Percentiles rank a stretch among this genome's conserved stretches.
These are phyloP conservation scores for Termitomyces sp. DNA, from an alignment of 768 basidiomycete species.

Conservation along the genomic window DNA sequence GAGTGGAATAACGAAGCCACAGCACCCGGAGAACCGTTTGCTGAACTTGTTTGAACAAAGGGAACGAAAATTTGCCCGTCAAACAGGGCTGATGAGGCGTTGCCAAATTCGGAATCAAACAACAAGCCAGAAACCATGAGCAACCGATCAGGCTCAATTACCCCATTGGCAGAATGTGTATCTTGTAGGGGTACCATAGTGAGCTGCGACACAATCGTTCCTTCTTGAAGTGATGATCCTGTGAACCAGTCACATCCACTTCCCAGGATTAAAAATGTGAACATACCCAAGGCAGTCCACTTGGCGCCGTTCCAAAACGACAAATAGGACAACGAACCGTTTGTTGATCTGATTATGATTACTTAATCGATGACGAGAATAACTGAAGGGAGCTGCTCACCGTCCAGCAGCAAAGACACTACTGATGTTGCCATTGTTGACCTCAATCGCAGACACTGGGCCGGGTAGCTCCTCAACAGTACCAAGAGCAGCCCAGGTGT, in stretches of 20 bases:
- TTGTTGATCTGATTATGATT: constrained; percentile 35
- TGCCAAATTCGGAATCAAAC: constrained; percentile 63
- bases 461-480: constrained; percentile 64
- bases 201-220: constrained; percentile 73
- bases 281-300: constrained; percentile 67
- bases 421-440: constrained; percentile 72
- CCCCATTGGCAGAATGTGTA: constrained; percentile 60
- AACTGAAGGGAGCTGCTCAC: constrained; percentile 34
- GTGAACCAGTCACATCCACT: neutral
- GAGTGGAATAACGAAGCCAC: constrained; percentile 83
- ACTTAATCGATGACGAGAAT: neutral
- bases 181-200: constrained; percentile 85
- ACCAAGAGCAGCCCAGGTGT: constrained; percentile 71
- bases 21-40: constrained; percentile 62
- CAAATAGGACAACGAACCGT: constrained; percentile 65
- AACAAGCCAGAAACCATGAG: constrained; percentile 83
- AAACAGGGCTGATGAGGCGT: constrained; percentile 79
- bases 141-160: constrained; percentile 83
- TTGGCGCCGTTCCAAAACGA: constrained; percentile 77
- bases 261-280: neutral
- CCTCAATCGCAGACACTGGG: constrained; percentile 83
- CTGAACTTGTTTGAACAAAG: constrained; percentile 65
- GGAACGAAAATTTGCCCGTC: constrained; percentile 83
- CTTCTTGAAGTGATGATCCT: constrained; percentile 52
- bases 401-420: constrained; percentile 90